phyloP scores from a whole-genome alignment of 805 yeast species.

The Tetrapisispora nanseiensis region DNA sequence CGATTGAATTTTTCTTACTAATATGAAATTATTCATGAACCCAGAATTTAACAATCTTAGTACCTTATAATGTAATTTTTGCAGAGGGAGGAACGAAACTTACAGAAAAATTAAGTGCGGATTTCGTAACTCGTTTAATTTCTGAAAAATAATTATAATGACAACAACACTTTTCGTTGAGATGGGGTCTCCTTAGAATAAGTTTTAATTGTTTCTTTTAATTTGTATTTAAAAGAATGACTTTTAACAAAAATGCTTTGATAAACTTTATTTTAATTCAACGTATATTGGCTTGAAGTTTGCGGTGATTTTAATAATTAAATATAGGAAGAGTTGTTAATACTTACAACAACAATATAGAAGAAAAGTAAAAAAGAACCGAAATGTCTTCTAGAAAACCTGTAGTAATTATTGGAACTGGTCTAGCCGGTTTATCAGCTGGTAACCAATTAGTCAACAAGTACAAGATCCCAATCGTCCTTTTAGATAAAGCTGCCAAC shows the following conservation, averaged over 20 bases:
- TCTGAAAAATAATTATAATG: background rate
- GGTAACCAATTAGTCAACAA: conserved; percentile 32
- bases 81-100: background rate
- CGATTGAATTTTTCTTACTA: background rate
- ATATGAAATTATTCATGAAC: too few relatives aligned
- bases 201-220: background rate
- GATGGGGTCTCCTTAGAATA: background rate
- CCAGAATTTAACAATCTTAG: too few relatives aligned
- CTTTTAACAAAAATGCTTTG: too few relatives aligned
- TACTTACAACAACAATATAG: too few relatives aligned
- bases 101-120: background rate
- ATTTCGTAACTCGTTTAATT: background rate
- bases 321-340: too few relatives aligned
- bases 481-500: conserved; percentile 40
- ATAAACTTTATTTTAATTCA: too few relatives aligned
- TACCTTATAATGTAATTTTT: too few relatives aligned
- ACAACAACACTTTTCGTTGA: too few relatives aligned
- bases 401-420: conserved; percentile 45
- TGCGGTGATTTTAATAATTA: too few relatives aligned
- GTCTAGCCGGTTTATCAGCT: conserved; percentile 47
- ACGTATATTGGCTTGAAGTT: too few relatives aligned
- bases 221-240: background rate
- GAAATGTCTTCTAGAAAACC: conserved; percentile 13
- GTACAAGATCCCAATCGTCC: conserved; percentile 33
- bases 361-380: too few relatives aligned